Evolutionary conservation across 208 protist genomes (phyloP).

Genomic region (Porcisia hertigi): DNA sequence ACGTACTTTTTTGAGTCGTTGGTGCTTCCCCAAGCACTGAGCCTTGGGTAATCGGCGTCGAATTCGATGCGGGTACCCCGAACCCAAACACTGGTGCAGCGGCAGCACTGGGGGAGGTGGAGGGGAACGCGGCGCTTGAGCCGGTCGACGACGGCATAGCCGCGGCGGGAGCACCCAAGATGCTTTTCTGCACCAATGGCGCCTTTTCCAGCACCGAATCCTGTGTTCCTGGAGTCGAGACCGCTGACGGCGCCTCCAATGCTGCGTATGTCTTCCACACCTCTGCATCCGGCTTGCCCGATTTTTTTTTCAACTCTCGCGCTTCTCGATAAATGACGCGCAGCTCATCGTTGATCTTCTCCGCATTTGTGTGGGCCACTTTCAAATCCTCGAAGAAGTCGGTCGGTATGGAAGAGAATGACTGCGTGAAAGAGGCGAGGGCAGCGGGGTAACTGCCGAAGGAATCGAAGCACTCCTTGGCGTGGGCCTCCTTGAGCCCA

Average conservation of each 20-base stretch:
- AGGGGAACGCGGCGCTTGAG: constrained; percentile 10
- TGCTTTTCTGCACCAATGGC: background rate
- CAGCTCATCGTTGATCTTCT: constrained; percentile 73
- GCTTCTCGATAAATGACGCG: constrained; percentile 61
- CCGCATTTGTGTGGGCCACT: constrained; percentile 36
- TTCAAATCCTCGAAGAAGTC: constrained; percentile 58
- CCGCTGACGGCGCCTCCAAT: background rate
- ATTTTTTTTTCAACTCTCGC: constrained; percentile 47
- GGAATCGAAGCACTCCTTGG: constrained; percentile 64
- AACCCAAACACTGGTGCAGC: constrained; percentile 13
- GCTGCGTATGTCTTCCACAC: constrained; percentile 56
- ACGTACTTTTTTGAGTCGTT: background rate
- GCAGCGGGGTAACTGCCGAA: constrained; percentile 65
- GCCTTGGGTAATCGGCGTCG: background rate
- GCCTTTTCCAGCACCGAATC: background rate
- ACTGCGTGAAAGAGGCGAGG: constrained; percentile 82
- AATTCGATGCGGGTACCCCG: background rate
- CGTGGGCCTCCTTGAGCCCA: constrained; percentile 51
- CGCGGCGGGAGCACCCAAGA: background rate
- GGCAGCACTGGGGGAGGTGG: background rate
- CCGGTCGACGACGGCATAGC: background rate
- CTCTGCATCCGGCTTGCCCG: constrained; percentile 42
- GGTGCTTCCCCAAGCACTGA: constrained; percentile 1
- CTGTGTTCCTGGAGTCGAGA: background rate
- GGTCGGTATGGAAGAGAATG: constrained; percentile 46